Base-by-base conservation (phyloP, 2,329 filamentous ascomycete genomes). In the Pseudocercospora fuligena region DNA sequence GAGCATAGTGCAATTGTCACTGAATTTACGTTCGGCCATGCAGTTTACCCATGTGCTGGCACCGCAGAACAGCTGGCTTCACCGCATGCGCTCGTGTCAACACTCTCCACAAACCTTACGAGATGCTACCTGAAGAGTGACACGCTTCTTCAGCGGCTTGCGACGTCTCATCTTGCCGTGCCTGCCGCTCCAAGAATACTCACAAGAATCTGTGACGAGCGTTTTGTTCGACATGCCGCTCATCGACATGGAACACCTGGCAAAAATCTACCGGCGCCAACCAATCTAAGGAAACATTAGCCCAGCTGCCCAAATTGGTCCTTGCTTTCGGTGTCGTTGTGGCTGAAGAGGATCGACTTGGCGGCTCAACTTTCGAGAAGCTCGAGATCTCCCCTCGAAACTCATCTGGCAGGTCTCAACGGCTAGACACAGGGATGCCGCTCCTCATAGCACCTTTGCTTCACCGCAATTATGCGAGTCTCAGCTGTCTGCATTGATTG, bases 1-100 rank as follows among this genome's bases (percentile, higher is more conserved):
- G 29, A 31, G 11, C 33, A 36, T 3, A 5, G 33, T 31, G 31
- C 11, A 16, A 40, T n/a, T 40, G 36, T 40, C 14, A n/a, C 16
- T 40, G 36, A n/a, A 16, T 40, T 40, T n/a, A n/a, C 36, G 36
- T 40, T 33, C 31, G 31, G 11, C 31, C 31, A 33, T 33, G 31
- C 31, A 33, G 31, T 12, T 14, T 12, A 14, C 16, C 43, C 23
- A 54, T 54, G 51, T 54, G 51, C 23, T 54, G 51, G 51, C 51
- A 54, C 51, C 51, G 21, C 51, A 25, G 25, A 27, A 31, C 51
- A 54, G 51, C 51, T 54, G 51, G 51, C 51, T 54, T 54, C 51
- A 54, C 51, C 51, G 51, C 51, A 54, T 54, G 19, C 25, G 49
- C 23, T 53, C n/a, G 43, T 47, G 5, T 47, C 43, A 21, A 47